Conservation (phyloP, 1,284 basidiomycete genomes). For the Vanrija sp. region DNA sequence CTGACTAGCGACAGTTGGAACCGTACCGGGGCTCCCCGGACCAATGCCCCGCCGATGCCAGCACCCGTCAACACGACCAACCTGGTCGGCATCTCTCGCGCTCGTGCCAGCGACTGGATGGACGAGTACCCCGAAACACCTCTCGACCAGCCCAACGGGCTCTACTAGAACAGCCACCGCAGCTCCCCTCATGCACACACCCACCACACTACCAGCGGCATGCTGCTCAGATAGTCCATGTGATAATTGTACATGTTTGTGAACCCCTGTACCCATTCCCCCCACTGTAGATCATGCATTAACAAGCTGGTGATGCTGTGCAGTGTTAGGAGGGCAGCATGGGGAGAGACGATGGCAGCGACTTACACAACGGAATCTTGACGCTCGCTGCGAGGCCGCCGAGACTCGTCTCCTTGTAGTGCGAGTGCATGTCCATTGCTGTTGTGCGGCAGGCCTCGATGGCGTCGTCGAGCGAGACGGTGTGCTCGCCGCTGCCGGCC, state of each 20-base stretch:
- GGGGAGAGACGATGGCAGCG: not conserved
- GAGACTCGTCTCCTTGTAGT: slow-evolving; percentile 79
- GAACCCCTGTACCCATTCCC: too few species aligned
- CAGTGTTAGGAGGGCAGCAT: not conserved
- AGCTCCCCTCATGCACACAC: too few species aligned
- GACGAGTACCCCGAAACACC: not conserved
- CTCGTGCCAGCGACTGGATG: not conserved
- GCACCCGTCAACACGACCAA: too few species aligned
- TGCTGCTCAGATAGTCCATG: too few species aligned
- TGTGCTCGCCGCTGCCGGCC: slow-evolving; percentile 71
- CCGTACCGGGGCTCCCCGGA: too few species aligned
- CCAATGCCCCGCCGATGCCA: too few species aligned
- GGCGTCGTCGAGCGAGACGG: slow-evolving; percentile 71
- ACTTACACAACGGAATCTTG: slow-evolving; percentile 62
- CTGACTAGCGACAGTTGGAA: too few species aligned
- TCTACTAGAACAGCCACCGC: not conserved
- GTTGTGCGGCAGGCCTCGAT: slow-evolving; percentile 94
- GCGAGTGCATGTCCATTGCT: slow-evolving; percentile 57
- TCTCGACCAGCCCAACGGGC: not conserved
- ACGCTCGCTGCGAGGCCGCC: slow-evolving; percentile 64
- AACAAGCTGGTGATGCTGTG: slow-evolving; percentile 27
- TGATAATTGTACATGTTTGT: too few species aligned
- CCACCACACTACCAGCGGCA: too few species aligned
- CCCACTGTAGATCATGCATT: not conserved
- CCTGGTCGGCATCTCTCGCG: not conserved